Base-by-base conservation (phyloP, 1,139 yeast genomes). In the Zygotorulaspora mrakii region DNA sequence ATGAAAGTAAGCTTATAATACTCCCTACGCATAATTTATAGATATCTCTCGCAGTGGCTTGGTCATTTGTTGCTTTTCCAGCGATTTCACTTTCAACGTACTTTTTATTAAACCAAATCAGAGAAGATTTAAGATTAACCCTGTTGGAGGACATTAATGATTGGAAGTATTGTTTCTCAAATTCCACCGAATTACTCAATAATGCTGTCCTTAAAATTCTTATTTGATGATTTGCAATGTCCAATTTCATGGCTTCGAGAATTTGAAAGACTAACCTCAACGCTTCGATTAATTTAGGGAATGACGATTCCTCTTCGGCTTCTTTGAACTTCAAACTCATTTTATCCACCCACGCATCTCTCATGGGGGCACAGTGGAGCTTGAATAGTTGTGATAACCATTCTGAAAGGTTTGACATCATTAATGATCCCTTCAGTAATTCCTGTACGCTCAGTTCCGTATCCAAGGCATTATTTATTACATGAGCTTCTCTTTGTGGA, bases 241-340 rank as follows among this genome's bases (percentile, higher is more conserved):
- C 96, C 51, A 89, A 71, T 62, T 89, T 89, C 95, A 89, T 88
- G n/a, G 95, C 94, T 62, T 88, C 96, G 51, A 89, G 69, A 45
- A 89, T 84, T 49, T 85, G 84, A 61, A 89, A 87, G 13, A 86
- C 74, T 67, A 81, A 74, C 45, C 91, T 73, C 40, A 89, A 68
- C 2, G 95, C 96, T 37, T 80, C 86, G 31, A 86, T 85, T 36
- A 88, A 67, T 43, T 73, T 71, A 11, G 70, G 59, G 9, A 79
- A 76, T 14, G 79, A 73, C 48, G 69, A 67, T 22, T 70, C 68
- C n/a, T 64, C 60, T 47, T 76, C 76, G 16, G 94, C 87, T 42
- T 71, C 72, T 40, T 70, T 73, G 57, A 88, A 82, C 54, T 79
- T 76, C n/a, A 62, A 58, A 40, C 77, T 78, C 94, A 89, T 86